phyloP scores from a whole-genome alignment of 1,284 basidiomycete species.

The Cryptococcus sp. region DNA sequence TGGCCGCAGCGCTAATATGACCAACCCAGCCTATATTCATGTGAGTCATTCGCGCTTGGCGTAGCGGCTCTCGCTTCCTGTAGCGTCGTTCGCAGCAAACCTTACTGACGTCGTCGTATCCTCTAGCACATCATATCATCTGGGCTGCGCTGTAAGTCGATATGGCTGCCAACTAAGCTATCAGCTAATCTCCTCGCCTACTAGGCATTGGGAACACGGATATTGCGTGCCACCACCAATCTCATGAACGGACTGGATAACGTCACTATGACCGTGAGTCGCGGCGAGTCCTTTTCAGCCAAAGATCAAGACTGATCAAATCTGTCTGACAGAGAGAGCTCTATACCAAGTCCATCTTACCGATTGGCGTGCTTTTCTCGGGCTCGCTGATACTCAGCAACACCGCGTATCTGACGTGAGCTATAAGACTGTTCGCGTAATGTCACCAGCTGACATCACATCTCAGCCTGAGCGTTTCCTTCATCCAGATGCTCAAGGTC shows the following conservation, averaged over 20 bases:
- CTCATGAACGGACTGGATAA: constrained; percentile 84
- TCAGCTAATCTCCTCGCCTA: neutral
- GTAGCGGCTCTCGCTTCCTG: constrained; percentile 55
- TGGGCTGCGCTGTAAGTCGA: constrained; percentile 48
- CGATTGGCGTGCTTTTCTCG: constrained; percentile 89
- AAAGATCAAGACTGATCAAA: neutral
- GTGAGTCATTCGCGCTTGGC: constrained; percentile 20
- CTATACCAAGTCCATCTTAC: constrained; percentile 84
- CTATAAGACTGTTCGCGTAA: neutral
- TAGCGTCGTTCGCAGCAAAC: constrained; percentile 55
- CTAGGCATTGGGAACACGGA: constrained; percentile 82
- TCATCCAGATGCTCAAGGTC: constrained; percentile 98
- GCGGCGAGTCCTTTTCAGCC: too few relatives aligned
- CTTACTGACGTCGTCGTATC: constrained; percentile 71
- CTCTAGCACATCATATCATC: constrained; percentile 60
- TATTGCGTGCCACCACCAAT: constrained; percentile 80
- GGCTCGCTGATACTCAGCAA: constrained; percentile 91
- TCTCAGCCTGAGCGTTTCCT: constrained; percentile 76
- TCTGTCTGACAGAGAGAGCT: constrained; percentile 62
- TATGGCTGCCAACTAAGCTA: neutral
- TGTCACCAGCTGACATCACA: constrained; percentile 5
- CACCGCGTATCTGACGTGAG: constrained; percentile 75
- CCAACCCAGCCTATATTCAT: constrained; percentile 47
- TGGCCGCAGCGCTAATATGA: neutral
- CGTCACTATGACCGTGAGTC: constrained; percentile 68